Evolutionary conservation across 148 eudicot species (phyloP), one percentile per base, ranked within the genome.

Genomic region (Rheum nobile): DNA sequence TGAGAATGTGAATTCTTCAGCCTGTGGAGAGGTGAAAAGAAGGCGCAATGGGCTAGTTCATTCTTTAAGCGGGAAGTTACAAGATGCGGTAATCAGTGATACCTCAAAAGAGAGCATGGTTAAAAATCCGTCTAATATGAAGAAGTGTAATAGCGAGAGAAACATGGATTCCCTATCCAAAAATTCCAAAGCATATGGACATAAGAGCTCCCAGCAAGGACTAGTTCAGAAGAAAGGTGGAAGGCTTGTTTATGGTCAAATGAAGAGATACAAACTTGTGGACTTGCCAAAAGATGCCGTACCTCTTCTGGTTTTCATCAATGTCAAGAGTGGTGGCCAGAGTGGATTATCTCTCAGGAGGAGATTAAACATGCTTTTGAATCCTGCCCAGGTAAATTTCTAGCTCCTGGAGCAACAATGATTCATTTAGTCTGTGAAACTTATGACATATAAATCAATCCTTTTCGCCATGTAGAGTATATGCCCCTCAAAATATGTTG

Each of bases 281-380:
- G 87, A 89, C 80, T 83, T 91, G 85, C 86, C 97, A 38, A 86
- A 85, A 28, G 88, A 89, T 80, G 90, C 85, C 22, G 83, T 88
- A 75, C 97, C 94, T 76, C 85, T 89, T 73, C 75, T 91, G 47
- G 97, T 91, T 65, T 89, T 89, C 77, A 87, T 89, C 72, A 91
- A 86, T 79, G 78, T 88, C 75, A 89, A 85, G 77, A 91, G 97
- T 77, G 97, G 97, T 76, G 97, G 89, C 47, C 97, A 89, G 75
- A 86, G 85, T 80, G 97, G 97, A 76, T 85, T 79, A 75, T 79
- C 84, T 57, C 83, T 91, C 14, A 80, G 91, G 77, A 89, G 90
- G 82, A 87, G 90, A 78, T 77, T 91, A 78, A 91, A 89, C 82
- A 87, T 86, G 90, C 79, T 91, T 74, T 73, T 91, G 72, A 91